Evolutionary conservation across 352 stramenopile species (phyloP).

Genomic region (Peronospora belbahrii): DNA sequence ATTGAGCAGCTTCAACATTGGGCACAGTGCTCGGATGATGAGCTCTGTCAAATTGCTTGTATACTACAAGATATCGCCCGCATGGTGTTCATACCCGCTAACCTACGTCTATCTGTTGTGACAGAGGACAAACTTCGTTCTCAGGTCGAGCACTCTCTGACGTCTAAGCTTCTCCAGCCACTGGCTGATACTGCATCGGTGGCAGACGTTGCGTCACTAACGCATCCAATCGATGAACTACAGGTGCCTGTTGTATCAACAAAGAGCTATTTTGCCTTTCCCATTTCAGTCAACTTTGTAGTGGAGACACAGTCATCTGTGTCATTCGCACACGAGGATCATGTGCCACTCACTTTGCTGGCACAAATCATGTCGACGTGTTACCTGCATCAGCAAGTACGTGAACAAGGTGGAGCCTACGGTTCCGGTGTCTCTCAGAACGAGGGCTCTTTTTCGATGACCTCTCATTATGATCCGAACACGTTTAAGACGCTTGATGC

Average conservation of each 20-base stretch:
- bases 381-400: constrained; percentile 74
- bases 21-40: constrained; percentile 57
- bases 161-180: constrained; percentile 39
- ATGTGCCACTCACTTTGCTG: constrained; percentile 67
- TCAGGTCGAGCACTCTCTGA: constrained; percentile 40
- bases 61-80: constrained; percentile 55
- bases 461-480: constrained; percentile 82
- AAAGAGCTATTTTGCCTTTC: constrained; percentile 69
- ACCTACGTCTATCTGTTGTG: constrained; percentile 60
- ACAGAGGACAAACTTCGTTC: constrained; percentile 61
- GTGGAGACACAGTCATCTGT: constrained; percentile 69
- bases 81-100: constrained; percentile 45
- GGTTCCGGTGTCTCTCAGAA: constrained; percentile 60
- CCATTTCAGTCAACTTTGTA: constrained; percentile 78
- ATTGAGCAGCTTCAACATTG: constrained; percentile 71
- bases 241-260: constrained; percentile 19
- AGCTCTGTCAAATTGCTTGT: constrained; percentile 44
- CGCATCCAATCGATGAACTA: constrained; percentile 15
- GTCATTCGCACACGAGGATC: constrained; percentile 61
- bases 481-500: constrained; percentile 68
- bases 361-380: constrained; percentile 82
- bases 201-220: constrained; percentile 13
- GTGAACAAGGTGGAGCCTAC: constrained; percentile 74
- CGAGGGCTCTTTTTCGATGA: constrained; percentile 74
- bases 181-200: constrained; percentile 17